phyloP scores from a whole-genome alignment of 768 basidiomycete genomes.

The Tubosaeta brunneosetosa region DNA sequence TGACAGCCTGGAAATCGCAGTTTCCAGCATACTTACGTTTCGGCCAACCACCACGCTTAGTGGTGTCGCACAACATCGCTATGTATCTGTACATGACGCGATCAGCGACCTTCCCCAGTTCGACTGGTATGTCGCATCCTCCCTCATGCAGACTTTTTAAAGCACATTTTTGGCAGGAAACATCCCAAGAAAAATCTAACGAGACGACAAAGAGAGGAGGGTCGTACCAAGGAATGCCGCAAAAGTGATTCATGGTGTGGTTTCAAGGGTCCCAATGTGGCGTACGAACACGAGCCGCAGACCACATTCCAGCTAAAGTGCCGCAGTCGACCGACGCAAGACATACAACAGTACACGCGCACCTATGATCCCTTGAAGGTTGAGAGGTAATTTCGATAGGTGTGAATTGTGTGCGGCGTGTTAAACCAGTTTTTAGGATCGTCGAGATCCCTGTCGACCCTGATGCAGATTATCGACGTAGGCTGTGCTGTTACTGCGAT shows the following conservation, averaged over 20 bases:
- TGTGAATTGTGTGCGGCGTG: not conserved
- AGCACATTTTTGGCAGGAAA: conserved; percentile 12
- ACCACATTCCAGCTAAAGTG: conserved; percentile 45
- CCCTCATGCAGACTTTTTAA: not conserved
- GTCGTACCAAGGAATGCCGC: conserved; percentile 34
- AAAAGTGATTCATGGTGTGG: conserved; percentile 35
- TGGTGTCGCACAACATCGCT: conserved; percentile 54
- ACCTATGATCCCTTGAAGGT: conserved; percentile 48
- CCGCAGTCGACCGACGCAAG: conserved; percentile 38
- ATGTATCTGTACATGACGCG: conserved; percentile 65
- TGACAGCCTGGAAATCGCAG: conserved; percentile 47
- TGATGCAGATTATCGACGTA: conserved; percentile 65
- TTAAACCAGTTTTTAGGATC: conserved; percentile 39
- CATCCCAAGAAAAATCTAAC: conserved; percentile 13
- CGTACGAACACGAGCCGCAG: conserved; percentile 34
- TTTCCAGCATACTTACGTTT: conserved; percentile 38
- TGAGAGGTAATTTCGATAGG: conserved; percentile 43
- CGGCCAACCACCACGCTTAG: conserved; percentile 40
- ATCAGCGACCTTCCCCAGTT: conserved; percentile 68
- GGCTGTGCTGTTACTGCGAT: conserved; percentile 7
- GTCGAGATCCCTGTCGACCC: conserved; percentile 52
- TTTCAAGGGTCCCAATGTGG: conserved; percentile 18
- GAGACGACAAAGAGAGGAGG: conserved; percentile 13
- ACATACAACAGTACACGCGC: conserved; percentile 68
- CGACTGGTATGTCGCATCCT: conserved; percentile 54